phyloP scores from a whole-genome alignment of 208 protist species.

The Trypanosoma vivax region DNA sequence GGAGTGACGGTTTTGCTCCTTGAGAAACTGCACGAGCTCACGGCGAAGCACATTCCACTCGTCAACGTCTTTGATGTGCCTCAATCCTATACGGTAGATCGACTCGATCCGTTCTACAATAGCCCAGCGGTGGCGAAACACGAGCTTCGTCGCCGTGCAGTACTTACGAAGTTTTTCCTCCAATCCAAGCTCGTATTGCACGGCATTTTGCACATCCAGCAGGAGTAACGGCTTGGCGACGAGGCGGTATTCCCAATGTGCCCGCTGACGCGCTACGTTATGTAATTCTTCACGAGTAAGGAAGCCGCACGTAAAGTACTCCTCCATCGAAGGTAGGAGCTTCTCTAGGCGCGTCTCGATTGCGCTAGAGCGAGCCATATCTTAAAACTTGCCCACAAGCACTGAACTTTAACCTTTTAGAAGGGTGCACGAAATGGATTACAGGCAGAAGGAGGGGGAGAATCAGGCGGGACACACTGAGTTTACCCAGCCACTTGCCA shows the following conservation, averaged over 20 bases:
- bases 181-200: slow-evolving; percentile 68
- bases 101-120: slow-evolving; percentile 75
- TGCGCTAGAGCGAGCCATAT: slow-evolving; percentile 75
- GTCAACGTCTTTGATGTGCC: slow-evolving; percentile 44
- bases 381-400: no score
- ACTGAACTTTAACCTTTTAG: no score
- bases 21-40: slow-evolving; percentile 63
- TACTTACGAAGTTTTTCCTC: slow-evolving; percentile 59
- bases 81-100: slow-evolving; percentile 78
- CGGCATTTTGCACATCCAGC: slow-evolving; percentile 72
- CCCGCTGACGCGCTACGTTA: slow-evolving; percentile 62
- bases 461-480: no score
- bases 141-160: slow-evolving; percentile 59
- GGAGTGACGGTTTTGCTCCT: slow-evolving; percentile 40
- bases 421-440: no score
- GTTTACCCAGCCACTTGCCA: no score
- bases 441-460: neutral
- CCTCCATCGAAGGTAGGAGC: slow-evolving; percentile 72
- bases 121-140: slow-evolving; percentile 71
- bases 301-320: slow-evolving; percentile 82
- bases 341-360: slow-evolving; percentile 87
- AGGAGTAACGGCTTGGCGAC: slow-evolving; percentile 82
- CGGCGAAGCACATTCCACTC: slow-evolving; percentile 51
- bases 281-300: slow-evolving; percentile 59
- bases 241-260: slow-evolving; percentile 82